Evolutionary conservation across 805 yeast genomes (phyloP), one percentile per base, ranked within the genome.

Genomic region (Suhomyces xylopsoci): DNA sequence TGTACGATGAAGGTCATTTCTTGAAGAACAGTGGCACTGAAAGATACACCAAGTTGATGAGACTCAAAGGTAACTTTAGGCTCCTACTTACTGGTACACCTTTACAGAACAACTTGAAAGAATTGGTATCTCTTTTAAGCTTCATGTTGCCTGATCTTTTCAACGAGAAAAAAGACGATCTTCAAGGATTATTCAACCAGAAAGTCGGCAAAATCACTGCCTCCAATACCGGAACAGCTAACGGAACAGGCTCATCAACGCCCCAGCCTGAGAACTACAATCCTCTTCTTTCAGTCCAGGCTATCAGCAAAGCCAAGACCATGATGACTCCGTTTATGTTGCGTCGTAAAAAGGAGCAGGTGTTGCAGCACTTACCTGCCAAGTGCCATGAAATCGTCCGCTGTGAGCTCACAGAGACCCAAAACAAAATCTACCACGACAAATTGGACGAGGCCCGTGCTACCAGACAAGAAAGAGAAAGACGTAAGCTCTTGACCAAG

Each of bases 271-370:
- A 28, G 17, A 76, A 73, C 50, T 87, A 81, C 63, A 88, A 89
- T 59, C 97, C 97, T 1, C 76, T 94, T 43, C 73, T 94, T 41
- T 90, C 97, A 0, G 88, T 87, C 58, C 96, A 93, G 70, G 96
- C 99, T 0, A 91, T 94, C 56, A 80, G 84, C 32, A 88, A 91
- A 64, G 99, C 99, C 3, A 90, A 90, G 67, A 87, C 94, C 5
- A 93, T 94, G 97, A 93, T 94, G 98, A 88, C 96, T 2, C 99
- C 99, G 3, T 94, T 94, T 73, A 93, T 94, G 7, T 74, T 94
- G 62, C 81, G 99, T 69, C 84, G 99, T 67, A 87, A 86, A 65
- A 94, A 94, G 72, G 88, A 82, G 51, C 97, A 93, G 69, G 99
- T 94, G 7, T 79, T 94, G 68, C 83, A 88, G 64, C 93, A 94